A percentile compares a stretch with the other conserved stretches of the same genome.
Conservation (phyloP, 371 early-diverging fungal genomes). For the Haplosporangium sp. region DNA sequence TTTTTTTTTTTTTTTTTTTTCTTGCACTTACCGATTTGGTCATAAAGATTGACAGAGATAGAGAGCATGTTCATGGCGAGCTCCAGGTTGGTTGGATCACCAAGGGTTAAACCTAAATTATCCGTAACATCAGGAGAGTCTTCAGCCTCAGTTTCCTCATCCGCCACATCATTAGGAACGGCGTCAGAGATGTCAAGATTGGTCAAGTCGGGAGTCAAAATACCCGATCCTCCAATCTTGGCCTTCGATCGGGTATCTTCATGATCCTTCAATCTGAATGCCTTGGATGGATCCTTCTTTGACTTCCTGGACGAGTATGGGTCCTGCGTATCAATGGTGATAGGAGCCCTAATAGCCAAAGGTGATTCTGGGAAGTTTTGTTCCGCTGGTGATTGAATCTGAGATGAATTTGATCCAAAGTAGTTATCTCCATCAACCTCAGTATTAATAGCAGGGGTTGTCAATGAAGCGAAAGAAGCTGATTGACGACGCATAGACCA, state of each 20-base stretch:
- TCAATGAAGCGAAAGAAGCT: slow-evolving; percentile 34
- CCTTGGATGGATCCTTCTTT: slow-evolving; percentile 27
- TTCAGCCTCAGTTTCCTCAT: slow-evolving; percentile 41
- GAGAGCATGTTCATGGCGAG: slow-evolving; percentile 74
- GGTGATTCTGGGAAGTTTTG: slow-evolving; percentile 57
- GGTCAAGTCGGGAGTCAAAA: slow-evolving; percentile 33
- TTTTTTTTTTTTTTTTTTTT: too few species aligned
- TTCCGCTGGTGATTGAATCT: slow-evolving; percentile 27
- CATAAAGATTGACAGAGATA: slow-evolving; percentile 81
- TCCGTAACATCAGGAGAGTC: slow-evolving; percentile 53
- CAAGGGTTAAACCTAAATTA: slow-evolving; percentile 73
- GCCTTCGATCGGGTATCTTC: slow-evolving; percentile 45
- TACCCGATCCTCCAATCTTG: slow-evolving; percentile 25
- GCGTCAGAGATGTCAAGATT: slow-evolving; percentile 40
- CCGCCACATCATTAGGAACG: slow-evolving; percentile 11
- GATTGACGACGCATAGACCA: slow-evolving; percentile 59
- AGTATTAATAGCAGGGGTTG: slow-evolving; percentile 39
- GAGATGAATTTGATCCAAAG: slow-evolving; percentile 40
- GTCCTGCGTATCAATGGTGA: slow-evolving; percentile 5
- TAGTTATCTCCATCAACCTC: slow-evolving; percentile 49
- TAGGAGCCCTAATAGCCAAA: background rate
- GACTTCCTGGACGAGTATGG: slow-evolving; percentile 20
- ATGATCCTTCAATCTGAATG: slow-evolving; percentile 69
- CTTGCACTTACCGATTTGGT: slow-evolving; percentile 71
- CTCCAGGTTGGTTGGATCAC: slow-evolving; percentile 72